A percentile compares a stretch with the other conserved stretches of the same genome.
Evolutionary conservation across 129 eudicot species (phyloP).

Genomic region (Apium graveolens): DNA sequence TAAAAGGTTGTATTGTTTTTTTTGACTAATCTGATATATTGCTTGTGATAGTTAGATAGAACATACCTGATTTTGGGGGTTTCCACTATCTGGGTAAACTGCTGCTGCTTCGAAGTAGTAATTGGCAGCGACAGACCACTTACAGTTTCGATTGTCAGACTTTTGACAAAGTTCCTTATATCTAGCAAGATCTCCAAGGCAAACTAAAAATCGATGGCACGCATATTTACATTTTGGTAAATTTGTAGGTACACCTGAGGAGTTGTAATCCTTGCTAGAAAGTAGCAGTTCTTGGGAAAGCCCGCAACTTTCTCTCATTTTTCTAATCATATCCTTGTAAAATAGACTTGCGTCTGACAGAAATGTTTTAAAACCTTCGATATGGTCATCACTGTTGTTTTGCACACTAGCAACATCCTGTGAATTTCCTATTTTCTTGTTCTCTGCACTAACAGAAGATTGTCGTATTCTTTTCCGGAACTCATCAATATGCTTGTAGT

Average conservation of each 20-base stretch:
- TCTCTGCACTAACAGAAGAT: constrained; percentile 27
- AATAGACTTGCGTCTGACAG: constrained; percentile 68
- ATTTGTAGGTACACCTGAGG: constrained; percentile 26
- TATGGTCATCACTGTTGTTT: constrained; percentile 31
- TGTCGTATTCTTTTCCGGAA: constrained; percentile 56
- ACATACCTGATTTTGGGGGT: constrained; percentile 95
- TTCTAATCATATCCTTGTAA: constrained; percentile 48
- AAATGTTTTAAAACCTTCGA: constrained; percentile 59
- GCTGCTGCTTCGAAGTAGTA: constrained; percentile 70
- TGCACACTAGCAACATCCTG: constrained; percentile 7
- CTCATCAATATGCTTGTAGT: constrained; percentile 84
- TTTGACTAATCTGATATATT: background rate
- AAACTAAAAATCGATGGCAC: constrained; percentile 76
- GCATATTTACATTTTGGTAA: constrained; percentile 36
- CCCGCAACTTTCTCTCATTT: constrained; percentile 41
- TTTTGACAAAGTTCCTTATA: constrained; percentile 64
- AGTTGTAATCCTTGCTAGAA: constrained; percentile 17
- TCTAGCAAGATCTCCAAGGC: constrained; percentile 92
- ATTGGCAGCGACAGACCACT: constrained; percentile 72
- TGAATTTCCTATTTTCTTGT: constrained; percentile 14
- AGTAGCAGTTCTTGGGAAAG: constrained; percentile 30
- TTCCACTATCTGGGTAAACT: constrained; percentile 84
- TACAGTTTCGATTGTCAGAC: constrained; percentile 30
- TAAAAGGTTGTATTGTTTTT: background rate
- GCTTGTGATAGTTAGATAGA: background rate